Evolutionary conservation across 2,329 filamentous ascomycete genomes (phyloP), one percentile per base, ranked within the genome.

Genomic region (Fusarium sp.): DNA sequence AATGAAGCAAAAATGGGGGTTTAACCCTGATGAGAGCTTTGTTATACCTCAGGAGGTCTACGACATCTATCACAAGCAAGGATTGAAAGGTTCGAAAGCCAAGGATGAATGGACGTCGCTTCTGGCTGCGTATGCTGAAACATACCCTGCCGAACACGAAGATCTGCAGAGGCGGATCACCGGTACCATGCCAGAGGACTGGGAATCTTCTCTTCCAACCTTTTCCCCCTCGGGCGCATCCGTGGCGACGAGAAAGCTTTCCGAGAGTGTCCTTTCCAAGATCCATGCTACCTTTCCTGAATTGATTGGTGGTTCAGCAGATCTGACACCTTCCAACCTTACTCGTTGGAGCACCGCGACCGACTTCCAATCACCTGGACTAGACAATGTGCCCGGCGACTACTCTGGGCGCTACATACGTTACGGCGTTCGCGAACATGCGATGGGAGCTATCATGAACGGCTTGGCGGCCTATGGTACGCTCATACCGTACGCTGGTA

Each of bases 311-410:
- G 96, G 96, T 77, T 99, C 96, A 72, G 96, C 96, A 76, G 96
- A 99, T 88, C 83, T 99, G 87, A 99, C 96, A 80, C 94, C 94
- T 79, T 98, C 96, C 80, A 99, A 99, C 90, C 91, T 98, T 86
- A 99, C 96, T 74, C 91, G 95, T 81, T 98, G 95, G 94, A 99
- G 98, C 92, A 88, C 90, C 56, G 95, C 96, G 59, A 89, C 95
- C 73, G 96, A 99, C 87, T 98, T 99, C 91, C 96, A 99, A 20
- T 20, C 18, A 20, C 18, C 18, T 20, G 18, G 18, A 20, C 18
- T 20, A 20, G 18, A 20, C 3, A 20, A 20, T 20, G 18, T 20
- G 87, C 93, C 95, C 71, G 96, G 96, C 78, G 90, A 95, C 83
- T 97, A 93, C 86, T 83, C 87, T 75, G 96, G 96, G 77, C 94